Evolutionary conservation across 345 rosid genomes (phyloP).

Genomic region (Salix exigua): DNA sequence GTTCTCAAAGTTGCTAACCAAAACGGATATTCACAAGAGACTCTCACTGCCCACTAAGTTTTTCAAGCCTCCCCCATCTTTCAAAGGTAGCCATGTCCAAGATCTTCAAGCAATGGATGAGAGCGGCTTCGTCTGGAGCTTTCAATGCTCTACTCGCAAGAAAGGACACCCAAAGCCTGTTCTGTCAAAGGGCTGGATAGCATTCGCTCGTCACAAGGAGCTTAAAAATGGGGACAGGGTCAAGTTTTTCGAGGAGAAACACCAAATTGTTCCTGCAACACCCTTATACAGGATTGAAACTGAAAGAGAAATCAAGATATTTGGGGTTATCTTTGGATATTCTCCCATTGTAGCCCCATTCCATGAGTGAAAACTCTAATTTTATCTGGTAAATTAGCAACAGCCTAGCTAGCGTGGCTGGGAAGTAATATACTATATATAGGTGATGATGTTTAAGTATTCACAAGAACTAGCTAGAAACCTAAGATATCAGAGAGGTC

Average conservation of each 20-base stretch:
- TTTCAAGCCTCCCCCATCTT: background rate
- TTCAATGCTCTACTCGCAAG: slow-evolving; percentile 6
- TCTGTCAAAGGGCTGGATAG: slow-evolving; percentile 12
- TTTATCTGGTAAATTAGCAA: too few relatives aligned
- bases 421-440: too few relatives aligned
- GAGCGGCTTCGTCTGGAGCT: background rate
- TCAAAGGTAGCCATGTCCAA: background rate
- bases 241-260: background rate
- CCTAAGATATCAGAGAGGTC: too few relatives aligned
- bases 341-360: background rate
- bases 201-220: background rate
- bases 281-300: background rate
- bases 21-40: background rate
- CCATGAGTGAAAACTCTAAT: too few relatives aligned
- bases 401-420: too few relatives aligned
- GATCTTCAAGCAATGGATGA: background rate
- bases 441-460: too few relatives aligned
- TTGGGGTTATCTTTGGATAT: background rate
- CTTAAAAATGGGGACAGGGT: slow-evolving; percentile 6
- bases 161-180: slow-evolving; percentile 4
- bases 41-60: background rate
- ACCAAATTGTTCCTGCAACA: background rate
- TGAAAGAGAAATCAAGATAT: background rate
- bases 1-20: too few relatives aligned
- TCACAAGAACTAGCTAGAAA: too few relatives aligned